A percentile compares a stretch with the other conserved stretches of the same genome.
Conservation (phyloP, 73 alveolate species). For the Effrenium voratum region DNA sequence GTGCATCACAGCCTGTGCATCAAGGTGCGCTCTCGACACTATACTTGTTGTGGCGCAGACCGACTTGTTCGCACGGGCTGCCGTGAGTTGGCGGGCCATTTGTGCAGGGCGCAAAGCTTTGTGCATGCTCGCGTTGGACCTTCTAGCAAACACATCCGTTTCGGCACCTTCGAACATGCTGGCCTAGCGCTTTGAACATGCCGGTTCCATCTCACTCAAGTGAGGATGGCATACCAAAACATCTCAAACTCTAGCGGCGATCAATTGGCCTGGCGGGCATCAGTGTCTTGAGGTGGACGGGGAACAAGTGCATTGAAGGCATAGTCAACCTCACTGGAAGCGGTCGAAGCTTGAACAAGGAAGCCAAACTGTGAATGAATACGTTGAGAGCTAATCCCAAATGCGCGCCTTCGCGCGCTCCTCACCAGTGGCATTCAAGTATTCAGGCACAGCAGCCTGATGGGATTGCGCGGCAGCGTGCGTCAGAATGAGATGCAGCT, state of each 20-base stretch:
- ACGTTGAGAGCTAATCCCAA: neutral
- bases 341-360: neutral
- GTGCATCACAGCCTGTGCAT: slow-evolving; percentile 71
- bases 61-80: neutral
- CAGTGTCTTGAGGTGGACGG: slow-evolving; percentile 52
- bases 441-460: slow-evolving; percentile 82
- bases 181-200: too few species aligned
- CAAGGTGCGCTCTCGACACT: neutral
- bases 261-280: slow-evolving; percentile 72
- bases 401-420: slow-evolving; percentile 62
- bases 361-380: neutral
- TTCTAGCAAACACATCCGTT: too few species aligned
- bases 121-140: too few species aligned
- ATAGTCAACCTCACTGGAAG: slow-evolving; percentile 36
- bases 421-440: slow-evolving; percentile 80
- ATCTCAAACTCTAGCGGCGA: too few species aligned
- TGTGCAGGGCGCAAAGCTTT: neutral
- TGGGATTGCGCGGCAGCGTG: neutral
- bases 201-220: too few species aligned
- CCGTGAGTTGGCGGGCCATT: neutral
- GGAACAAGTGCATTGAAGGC: slow-evolving; percentile 72
- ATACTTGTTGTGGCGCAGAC: neutral
- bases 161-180: too few species aligned
- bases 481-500: neutral
- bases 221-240: too few species aligned